Conservation (phyloP, 108 stramenopile species). For the Pseudonitzschia delicatissima region DNA sequence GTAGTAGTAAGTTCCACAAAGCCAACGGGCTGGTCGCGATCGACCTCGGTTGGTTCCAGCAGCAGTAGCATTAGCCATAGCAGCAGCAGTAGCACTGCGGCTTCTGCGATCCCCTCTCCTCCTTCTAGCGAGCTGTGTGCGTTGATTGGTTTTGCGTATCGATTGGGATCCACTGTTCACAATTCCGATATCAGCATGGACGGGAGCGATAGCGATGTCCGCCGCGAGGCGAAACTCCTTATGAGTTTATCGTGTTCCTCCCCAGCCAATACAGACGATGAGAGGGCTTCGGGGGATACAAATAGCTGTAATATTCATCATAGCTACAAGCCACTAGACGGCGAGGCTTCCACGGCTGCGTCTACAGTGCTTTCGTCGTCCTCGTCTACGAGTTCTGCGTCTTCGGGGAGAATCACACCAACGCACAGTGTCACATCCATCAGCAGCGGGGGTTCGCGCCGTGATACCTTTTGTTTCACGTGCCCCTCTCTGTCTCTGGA, state of each 20-base stretch:
- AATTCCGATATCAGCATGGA: constrained; percentile 42
- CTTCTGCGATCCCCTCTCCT: constrained; percentile 3
- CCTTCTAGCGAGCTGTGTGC: constrained; percentile 51
- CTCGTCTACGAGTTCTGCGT: neutral
- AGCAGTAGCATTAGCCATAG: neutral
- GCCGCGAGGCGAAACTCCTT: constrained; percentile 71
- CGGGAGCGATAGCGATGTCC: constrained; percentile 47
- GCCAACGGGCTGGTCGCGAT: neutral
- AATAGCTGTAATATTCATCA: neutral
- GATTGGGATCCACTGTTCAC: constrained; percentile 44
- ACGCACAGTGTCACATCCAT: constrained; percentile 27
- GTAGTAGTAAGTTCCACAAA: neutral
- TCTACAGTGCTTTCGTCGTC: neutral
- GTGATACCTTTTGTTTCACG: constrained; percentile 37
- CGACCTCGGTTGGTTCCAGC: neutral
- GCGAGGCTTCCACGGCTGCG: neutral
- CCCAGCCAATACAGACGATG: constrained; percentile 7
- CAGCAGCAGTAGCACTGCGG: neutral
- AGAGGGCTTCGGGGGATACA: neutral
- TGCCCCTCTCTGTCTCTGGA: constrained; percentile 65
- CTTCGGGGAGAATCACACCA: constrained; percentile 25
- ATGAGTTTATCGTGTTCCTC: constrained; percentile 67
- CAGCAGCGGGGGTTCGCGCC: constrained; percentile 7
- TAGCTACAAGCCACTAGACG: neutral
- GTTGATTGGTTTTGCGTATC: constrained; percentile 59